These are phyloP conservation scores for Colletotrichum eleusines DNA, from an alignment of 2,329 filamentous ascomycete species.

Conservation along the genomic window DNA sequence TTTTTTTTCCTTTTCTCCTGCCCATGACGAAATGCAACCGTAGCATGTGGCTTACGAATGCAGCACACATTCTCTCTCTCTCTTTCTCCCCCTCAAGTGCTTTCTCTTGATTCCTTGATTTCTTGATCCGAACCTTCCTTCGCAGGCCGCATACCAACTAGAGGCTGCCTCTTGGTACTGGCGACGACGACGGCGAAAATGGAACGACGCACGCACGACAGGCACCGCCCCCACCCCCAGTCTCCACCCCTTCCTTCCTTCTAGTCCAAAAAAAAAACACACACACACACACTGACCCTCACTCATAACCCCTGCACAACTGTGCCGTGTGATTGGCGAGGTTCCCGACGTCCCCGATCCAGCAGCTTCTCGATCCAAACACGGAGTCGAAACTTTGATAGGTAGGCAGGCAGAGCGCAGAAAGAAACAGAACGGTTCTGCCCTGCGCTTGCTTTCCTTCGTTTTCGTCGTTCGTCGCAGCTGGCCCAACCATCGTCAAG, in stretches of 20 bases:
- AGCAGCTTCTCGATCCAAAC: conserved; percentile 12
- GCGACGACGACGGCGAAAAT: neutral
- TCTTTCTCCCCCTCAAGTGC: neutral
- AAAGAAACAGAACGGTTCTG: neutral
- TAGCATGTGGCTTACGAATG: neutral
- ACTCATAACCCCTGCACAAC: neutral
- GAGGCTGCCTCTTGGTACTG: neutral
- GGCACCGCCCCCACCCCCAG: neutral
- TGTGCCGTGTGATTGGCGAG: neutral
- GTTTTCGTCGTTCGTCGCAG: neutral
- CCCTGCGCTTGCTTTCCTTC: neutral
- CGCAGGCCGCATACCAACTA: neutral
- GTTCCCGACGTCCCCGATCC: conserved; percentile 14
- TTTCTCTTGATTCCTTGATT: neutral
- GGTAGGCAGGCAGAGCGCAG: neutral
- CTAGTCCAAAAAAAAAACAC: too few species aligned
- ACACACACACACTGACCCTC: neutral
- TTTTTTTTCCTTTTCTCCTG: neutral
- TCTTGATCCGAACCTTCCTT: conserved; percentile 9
- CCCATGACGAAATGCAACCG: neutral
- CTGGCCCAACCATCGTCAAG: neutral
- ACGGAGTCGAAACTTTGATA: conserved; percentile 8
- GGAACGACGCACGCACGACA: neutral
- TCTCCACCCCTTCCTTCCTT: neutral
- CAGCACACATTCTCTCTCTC: neutral